These are phyloP conservation scores for Rhizopus delemar DNA, from an alignment of 371 early-diverging fungal species.

Conservation along the genomic window DNA sequence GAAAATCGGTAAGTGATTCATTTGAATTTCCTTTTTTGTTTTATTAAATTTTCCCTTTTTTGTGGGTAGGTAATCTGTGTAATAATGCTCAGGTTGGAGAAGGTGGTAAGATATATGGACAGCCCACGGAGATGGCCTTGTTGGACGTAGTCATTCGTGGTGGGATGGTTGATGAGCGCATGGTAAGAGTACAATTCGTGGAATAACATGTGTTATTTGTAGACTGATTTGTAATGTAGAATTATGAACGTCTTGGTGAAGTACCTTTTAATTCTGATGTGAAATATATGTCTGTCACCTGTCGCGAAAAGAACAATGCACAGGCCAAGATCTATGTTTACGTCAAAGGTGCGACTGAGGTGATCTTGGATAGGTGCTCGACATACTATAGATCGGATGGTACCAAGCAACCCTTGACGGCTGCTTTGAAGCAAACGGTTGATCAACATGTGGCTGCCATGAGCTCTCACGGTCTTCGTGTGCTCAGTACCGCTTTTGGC, in stretches of 20 bases:
- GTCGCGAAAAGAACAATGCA: conserved; percentile 41
- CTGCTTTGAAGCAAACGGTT: conserved; percentile 51
- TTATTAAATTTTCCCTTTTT: not conserved
- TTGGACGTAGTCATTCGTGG: conserved; percentile 61
- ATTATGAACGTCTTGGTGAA: conserved; percentile 69
- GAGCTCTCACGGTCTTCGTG: conserved; percentile 83
- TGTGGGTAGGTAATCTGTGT: conserved; percentile 58
- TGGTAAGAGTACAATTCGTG: conserved; percentile 38
- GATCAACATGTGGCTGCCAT: conserved; percentile 66
- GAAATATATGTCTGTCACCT: conserved; percentile 85
- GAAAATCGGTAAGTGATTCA: conserved; percentile 52
- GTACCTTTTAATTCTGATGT: conserved; percentile 89
- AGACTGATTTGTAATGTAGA: conserved; percentile 26
- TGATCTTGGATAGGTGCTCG: conserved; percentile 67
- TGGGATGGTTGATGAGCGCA: conserved; percentile 62
- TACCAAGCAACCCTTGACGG: conserved; percentile 41
- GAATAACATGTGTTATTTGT: not conserved
- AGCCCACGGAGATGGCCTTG: conserved; percentile 86
- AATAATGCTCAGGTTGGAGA: conserved; percentile 77
- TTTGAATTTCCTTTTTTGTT: not conserved
- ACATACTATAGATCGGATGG: conserved; percentile 57
- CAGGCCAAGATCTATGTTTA: conserved; percentile 34
- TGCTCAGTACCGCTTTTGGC: conserved; percentile 84
- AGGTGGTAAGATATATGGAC: conserved; percentile 70
- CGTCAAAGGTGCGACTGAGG: conserved; percentile 80